Conservation (phyloP, 768 basidiomycete genomes). For the Paxillus rubicundulus region DNA sequence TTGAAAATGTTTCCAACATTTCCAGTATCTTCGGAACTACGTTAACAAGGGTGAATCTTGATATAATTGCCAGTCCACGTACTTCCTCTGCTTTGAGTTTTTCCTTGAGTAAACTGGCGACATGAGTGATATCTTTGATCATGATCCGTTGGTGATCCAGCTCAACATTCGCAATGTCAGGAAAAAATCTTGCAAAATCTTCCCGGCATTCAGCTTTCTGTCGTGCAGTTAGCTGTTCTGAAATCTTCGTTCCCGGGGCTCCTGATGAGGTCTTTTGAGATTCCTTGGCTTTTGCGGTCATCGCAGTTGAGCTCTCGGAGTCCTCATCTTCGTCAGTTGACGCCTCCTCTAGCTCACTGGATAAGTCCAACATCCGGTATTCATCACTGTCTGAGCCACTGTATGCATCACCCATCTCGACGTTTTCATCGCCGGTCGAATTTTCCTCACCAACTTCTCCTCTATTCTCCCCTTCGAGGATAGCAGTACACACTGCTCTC, state of each 20-base stretch:
- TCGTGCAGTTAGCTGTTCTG: slow-evolving; percentile 42
- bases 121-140: slow-evolving; percentile 63
- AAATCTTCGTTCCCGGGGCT: not conserved
- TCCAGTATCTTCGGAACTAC: slow-evolving; percentile 58
- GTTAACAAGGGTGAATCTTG: not conserved
- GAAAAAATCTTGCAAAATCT: slow-evolving; percentile 76
- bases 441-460: slow-evolving; percentile 24
- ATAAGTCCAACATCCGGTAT: slow-evolving; percentile 23
- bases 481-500: slow-evolving; percentile 75
- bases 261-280: slow-evolving; percentile 1
- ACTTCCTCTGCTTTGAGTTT: slow-evolving; percentile 77
- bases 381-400: slow-evolving; percentile 33
- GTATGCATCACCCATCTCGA: slow-evolving; percentile 19
- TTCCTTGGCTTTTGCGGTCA: slow-evolving; percentile 9
- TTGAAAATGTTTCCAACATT: slow-evolving; percentile 78
- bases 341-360: slow-evolving; percentile 24
- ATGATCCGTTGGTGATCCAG: slow-evolving; percentile 54
- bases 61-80: slow-evolving; percentile 12
- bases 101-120: slow-evolving; percentile 63
- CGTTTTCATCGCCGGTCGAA: slow-evolving; percentile 12
- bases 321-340: slow-evolving; percentile 33
- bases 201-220: slow-evolving; percentile 54
- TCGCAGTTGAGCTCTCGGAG: not conserved
- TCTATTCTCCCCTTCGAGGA: slow-evolving; percentile 48
- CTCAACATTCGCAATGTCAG: slow-evolving; percentile 44